A percentile compares a stretch with the other conserved stretches of the same genome.
Conservation (phyloP, 768 basidiomycete species). For the Boletus huronensis region DNA sequence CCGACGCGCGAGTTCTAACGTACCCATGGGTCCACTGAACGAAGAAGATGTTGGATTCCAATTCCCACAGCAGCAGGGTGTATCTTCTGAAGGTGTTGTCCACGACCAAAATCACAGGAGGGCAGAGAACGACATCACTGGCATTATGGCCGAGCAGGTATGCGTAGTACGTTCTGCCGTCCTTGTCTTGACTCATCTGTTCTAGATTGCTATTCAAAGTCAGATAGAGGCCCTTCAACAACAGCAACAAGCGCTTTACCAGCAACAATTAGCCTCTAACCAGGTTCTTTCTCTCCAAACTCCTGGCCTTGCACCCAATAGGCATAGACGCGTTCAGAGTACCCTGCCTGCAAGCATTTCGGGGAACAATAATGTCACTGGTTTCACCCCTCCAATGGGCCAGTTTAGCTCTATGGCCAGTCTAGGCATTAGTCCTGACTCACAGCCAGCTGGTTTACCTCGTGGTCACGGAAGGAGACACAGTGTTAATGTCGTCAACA, state of each 20-base stretch:
- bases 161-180: constrained; percentile 8
- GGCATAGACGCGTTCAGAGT: constrained; percentile 86
- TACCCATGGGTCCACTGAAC: constrained; percentile 65
- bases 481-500: constrained; percentile 90
- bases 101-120: constrained; percentile 50
- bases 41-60: constrained; percentile 82
- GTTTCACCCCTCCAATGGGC: constrained; percentile 46
- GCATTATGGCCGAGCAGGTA: constrained; percentile 96
- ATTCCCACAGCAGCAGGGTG: constrained; percentile 65
- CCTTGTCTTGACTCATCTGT: constrained; percentile 7
- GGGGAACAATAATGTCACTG: constrained; percentile 37
- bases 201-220: constrained; percentile 80
- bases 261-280: constrained; percentile 86
- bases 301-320: constrained; percentile 65
- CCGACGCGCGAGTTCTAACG: constrained; percentile 46
- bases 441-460: constrained; percentile 61
- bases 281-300: constrained; percentile 79
- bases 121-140: constrained; percentile 70
- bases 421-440: constrained; percentile 58
- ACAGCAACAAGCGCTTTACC: constrained; percentile 86
- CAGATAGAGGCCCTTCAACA: constrained; percentile 90
- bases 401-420: constrained; percentile 58
- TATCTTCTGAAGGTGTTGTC: constrained; percentile 22
- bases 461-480: constrained; percentile 87
- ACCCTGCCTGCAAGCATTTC: constrained; percentile 61